Percentiles rank a stretch among this genome's conserved stretches.
These are phyloP conservation scores for Cladosporium sp. DNA, from an alignment of 2,329 filamentous ascomycete genomes.

Conservation along the genomic window DNA sequence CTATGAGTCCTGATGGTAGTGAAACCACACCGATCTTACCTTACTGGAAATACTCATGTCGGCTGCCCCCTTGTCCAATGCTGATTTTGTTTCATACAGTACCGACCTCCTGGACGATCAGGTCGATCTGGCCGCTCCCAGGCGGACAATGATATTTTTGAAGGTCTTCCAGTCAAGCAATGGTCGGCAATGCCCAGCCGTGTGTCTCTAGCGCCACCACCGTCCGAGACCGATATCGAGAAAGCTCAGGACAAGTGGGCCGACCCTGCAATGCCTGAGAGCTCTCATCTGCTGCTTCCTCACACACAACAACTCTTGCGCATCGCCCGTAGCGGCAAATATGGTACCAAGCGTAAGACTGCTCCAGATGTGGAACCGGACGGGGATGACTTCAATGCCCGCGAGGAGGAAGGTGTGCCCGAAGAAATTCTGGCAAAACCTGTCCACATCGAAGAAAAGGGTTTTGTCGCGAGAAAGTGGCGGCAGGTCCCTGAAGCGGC, in stretches of 20 bases:
- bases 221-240: constrained; percentile 21
- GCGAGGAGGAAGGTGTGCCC: constrained; percentile 40
- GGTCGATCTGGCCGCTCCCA: constrained; percentile 55
- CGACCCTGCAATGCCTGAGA: constrained; percentile 84
- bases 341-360: constrained; percentile 58
- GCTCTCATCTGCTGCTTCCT: constrained; percentile 69
- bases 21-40: background rate
- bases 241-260: constrained; percentile 65
- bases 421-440: constrained; percentile 37
- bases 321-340: constrained; percentile 67
- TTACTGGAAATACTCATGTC: background rate
- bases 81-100: constrained; percentile 34
- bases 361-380: constrained; percentile 56
- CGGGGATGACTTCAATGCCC: constrained; percentile 34
- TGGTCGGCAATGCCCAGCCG: constrained; percentile 60
- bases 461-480: constrained; percentile 57
- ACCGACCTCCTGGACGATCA: constrained; percentile 54
- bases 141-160: constrained; percentile 61
- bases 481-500: constrained; percentile 52
- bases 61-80: background rate
- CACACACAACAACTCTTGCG: constrained; percentile 80
- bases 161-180: constrained; percentile 83
- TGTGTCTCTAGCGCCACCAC: constrained; percentile 29
- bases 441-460: constrained; percentile 33
- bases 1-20: background rate